These are phyloP conservation scores for Limnanthes douglasii DNA, from an alignment of 345 rosid species.

Conservation along the genomic window DNA sequence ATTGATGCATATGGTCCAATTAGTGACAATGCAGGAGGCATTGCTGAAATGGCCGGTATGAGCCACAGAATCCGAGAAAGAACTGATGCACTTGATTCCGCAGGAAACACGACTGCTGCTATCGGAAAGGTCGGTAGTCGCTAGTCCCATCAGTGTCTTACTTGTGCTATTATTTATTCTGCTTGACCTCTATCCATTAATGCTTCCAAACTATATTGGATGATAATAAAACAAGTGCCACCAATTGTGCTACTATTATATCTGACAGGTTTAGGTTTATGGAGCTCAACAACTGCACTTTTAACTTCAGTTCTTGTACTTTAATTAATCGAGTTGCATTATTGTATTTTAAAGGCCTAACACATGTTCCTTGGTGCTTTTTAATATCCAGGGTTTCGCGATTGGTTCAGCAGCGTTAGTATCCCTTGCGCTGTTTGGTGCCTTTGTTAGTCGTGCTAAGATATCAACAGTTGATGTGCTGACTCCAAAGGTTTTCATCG, in stretches of 20 bases:
- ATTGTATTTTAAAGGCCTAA: not conserved
- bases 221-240: too few species aligned
- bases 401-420: slow-evolving; percentile 71
- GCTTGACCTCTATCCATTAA: not conserved
- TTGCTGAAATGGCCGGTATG: slow-evolving; percentile 91
- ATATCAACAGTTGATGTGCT: slow-evolving; percentile 37
- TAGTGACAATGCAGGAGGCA: slow-evolving; percentile 79
- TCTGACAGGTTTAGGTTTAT: too few species aligned
- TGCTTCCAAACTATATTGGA: too few species aligned
- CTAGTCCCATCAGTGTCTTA: not conserved
- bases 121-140: slow-evolving; percentile 45
- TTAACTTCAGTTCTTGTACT: too few species aligned
- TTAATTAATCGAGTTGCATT: too few species aligned
- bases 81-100: slow-evolving; percentile 83
- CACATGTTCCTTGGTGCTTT: not conserved
- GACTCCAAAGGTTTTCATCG: slow-evolving; percentile 59
- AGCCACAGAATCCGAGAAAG: slow-evolving; percentile 71
- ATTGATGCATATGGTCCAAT: slow-evolving; percentile 83
- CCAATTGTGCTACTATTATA: too few species aligned
- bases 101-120: slow-evolving; percentile 81
- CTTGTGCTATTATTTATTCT: not conserved
- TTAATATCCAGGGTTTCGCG: slow-evolving; percentile 38
- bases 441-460: slow-evolving; percentile 57
- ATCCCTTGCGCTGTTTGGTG: slow-evolving; percentile 55
- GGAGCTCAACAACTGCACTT: too few species aligned